Percentiles rank a stretch among this genome's conserved stretches.
Evolutionary conservation across 2,329 filamentous ascomycete genomes (phyloP).

Genomic region (Didymella pinodella): DNA sequence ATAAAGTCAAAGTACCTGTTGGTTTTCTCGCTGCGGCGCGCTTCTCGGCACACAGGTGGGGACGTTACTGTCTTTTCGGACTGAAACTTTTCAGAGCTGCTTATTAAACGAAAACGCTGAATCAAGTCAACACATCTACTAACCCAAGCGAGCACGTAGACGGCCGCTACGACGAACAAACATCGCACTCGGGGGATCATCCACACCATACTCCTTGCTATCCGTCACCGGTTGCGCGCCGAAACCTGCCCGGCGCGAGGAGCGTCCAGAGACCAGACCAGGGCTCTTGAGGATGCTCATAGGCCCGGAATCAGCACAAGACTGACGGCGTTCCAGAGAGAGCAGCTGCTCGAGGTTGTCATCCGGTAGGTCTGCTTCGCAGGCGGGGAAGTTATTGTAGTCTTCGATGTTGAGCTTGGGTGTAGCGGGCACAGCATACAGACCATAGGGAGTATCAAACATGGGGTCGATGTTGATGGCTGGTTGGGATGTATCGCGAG

Average conservation of each 20-base stretch:
- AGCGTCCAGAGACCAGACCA: background rate
- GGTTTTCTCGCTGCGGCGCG: too few relatives aligned
- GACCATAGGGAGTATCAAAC: background rate
- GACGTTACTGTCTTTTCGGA: too few relatives aligned
- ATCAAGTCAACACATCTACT: background rate
- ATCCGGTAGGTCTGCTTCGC: conserved; percentile 5
- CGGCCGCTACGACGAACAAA: conserved; percentile 6
- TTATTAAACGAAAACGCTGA: background rate
- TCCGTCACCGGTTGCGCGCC: conserved; percentile 26
- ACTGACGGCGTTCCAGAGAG: conserved; percentile 9
- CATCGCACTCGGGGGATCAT: conserved; percentile 28
- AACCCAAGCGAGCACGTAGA: background rate
- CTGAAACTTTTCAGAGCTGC: background rate
- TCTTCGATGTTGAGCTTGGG: conserved; percentile 11
- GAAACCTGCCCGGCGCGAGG: conserved; percentile 24
- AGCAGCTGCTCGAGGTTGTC: conserved; percentile 18
- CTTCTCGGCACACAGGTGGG: too few relatives aligned
- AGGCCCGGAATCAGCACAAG: background rate
- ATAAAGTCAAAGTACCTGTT: too few relatives aligned
- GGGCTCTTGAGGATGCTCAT: conserved; percentile 13
- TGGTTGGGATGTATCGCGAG: background rate
- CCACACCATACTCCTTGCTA: conserved; percentile 22
- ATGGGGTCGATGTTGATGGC: conserved; percentile 3
- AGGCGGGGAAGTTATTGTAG: conserved; percentile 8
- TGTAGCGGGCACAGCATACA: conserved; percentile 6